phyloP scores from a whole-genome alignment of 352 stramenopile genomes.

The Pythium rhizo-oryzae region DNA sequence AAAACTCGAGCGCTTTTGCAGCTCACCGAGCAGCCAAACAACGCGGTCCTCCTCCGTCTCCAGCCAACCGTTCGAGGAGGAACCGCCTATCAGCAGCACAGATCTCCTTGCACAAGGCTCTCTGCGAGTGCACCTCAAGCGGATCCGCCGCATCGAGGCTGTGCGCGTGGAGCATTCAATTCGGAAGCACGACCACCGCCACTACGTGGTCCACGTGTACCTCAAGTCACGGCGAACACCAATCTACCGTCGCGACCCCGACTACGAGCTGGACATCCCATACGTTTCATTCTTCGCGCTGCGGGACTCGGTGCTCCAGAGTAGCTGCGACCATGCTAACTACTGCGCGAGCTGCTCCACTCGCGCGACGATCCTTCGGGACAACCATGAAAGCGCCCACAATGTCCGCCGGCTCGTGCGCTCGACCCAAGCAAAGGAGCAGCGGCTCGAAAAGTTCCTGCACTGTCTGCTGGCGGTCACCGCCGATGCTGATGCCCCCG shows the following conservation, averaged over 20 bases:
- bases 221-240: not conserved
- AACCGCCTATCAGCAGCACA: not conserved
- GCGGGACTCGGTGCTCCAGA: not conserved
- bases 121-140: not conserved
- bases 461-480: not conserved
- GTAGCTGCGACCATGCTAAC: not conserved
- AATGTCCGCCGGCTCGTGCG: slow-evolving; percentile 1
- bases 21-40: not conserved
- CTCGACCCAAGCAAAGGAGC: not conserved
- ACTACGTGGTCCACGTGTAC: slow-evolving; percentile 15
- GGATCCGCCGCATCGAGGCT: slow-evolving; percentile 8
- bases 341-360: not conserved
- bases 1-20: slow-evolving; percentile 5
- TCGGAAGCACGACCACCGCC: slow-evolving; percentile 14
- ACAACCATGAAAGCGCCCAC: not conserved
- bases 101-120: not conserved
- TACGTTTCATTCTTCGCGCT: slow-evolving; percentile 5
- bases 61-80: slow-evolving; percentile 1
- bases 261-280: slow-evolving; percentile 5
- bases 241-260: slow-evolving; percentile 5
- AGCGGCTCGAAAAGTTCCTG: slow-evolving; percentile 5
- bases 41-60: not conserved
- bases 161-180: slow-evolving; percentile 15
- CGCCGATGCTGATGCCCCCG: not conserved
- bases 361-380: not conserved